These are phyloP conservation scores for Daldinia bambusicola DNA, from an alignment of 495 filamentous ascomycete species.

Conservation along the genomic window DNA sequence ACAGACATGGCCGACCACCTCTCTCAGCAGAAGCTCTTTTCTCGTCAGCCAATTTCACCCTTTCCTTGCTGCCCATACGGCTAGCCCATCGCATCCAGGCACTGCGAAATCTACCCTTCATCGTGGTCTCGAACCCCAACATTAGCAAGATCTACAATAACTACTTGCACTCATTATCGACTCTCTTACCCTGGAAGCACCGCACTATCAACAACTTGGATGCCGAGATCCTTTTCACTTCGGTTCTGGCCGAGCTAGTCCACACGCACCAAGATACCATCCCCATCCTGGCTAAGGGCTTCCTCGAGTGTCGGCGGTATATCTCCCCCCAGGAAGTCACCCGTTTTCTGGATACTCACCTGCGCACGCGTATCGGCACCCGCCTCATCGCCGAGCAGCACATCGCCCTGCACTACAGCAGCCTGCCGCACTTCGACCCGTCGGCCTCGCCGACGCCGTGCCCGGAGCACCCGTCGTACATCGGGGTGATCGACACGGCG, in stretches of 20 bases:
- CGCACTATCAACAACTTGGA: conserved; percentile 80
- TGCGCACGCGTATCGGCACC: conserved; percentile 93
- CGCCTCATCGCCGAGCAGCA: conserved; percentile 96
- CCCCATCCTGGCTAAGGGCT: conserved; percentile 88
- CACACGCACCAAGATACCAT: conserved; percentile 95
- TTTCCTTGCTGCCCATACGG: conserved; percentile 90
- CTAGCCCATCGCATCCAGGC: conserved; percentile 93
- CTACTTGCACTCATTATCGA: conserved; percentile 91
- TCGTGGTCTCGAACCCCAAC: conserved; percentile 95
- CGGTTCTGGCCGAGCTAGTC: conserved; percentile 91
- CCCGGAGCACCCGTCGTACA: conserved; percentile 74
- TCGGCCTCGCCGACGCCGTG: conserved; percentile 55
- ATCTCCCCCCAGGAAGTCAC: conserved; percentile 83
- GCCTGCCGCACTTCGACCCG: conserved; percentile 71
- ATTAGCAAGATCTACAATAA: conserved; percentile 93
- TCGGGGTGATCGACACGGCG: conserved; percentile 96
- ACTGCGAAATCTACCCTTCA: conserved; percentile 92
- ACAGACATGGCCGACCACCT: conserved; percentile 88
- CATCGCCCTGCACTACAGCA: conserved; percentile 89
- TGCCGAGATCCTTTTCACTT: conserved; percentile 89
- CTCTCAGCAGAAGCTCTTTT: conserved; percentile 82
- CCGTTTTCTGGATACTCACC: conserved; percentile 90
- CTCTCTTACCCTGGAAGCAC: conserved; percentile 82
- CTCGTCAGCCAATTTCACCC: conserved; percentile 91
- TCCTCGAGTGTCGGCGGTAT: conserved; percentile 90